Evolutionary conservation across 2,329 filamentous ascomycete species (phyloP).

Genomic region (Aspergillus felis): DNA sequence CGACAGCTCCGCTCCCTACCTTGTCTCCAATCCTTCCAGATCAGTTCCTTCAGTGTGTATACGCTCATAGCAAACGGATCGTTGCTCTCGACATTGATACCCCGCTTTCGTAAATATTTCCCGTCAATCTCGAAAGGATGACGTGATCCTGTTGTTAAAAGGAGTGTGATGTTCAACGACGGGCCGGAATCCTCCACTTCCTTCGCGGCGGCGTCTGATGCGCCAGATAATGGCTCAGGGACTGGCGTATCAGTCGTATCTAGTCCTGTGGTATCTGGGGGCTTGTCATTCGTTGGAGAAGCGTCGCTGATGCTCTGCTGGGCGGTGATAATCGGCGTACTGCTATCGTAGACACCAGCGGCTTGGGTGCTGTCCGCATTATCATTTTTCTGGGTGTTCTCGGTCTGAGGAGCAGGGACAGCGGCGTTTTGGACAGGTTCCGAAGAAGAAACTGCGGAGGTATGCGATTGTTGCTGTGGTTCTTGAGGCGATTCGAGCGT

Average conservation of each 20-base stretch:
- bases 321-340: slow-evolving; percentile 13
- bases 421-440: slow-evolving; percentile 10
- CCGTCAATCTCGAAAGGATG: slow-evolving; percentile 90
- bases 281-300: slow-evolving; percentile 8
- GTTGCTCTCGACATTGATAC: slow-evolving; percentile 69
- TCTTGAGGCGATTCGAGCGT: slow-evolving; percentile 18
- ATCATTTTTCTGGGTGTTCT: slow-evolving; percentile 7
- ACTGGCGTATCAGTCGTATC: slow-evolving; percentile 16
- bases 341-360: slow-evolving; percentile 20
- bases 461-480: slow-evolving; percentile 10
- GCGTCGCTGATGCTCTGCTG: slow-evolving; percentile 11
- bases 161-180: slow-evolving; percentile 63
- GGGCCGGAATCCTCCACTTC: slow-evolving; percentile 36
- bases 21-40: slow-evolving; percentile 85
- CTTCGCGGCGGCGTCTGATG: slow-evolving; percentile 29
- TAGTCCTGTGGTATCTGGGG: slow-evolving; percentile 21
- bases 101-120: slow-evolving; percentile 76
- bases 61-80: slow-evolving; percentile 89
- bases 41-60: slow-evolving; percentile 90
- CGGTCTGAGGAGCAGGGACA: slow-evolving; percentile 9
- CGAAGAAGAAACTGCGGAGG: slow-evolving; percentile 8
- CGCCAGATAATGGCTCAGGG: slow-evolving; percentile 18
- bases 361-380: slow-evolving; percentile 10
- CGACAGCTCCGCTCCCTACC: slow-evolving; percentile 41
- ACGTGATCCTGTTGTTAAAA: slow-evolving; percentile 75